Base-by-base conservation (phyloP, 805 yeast species). In the Yarrowia sp. region DNA sequence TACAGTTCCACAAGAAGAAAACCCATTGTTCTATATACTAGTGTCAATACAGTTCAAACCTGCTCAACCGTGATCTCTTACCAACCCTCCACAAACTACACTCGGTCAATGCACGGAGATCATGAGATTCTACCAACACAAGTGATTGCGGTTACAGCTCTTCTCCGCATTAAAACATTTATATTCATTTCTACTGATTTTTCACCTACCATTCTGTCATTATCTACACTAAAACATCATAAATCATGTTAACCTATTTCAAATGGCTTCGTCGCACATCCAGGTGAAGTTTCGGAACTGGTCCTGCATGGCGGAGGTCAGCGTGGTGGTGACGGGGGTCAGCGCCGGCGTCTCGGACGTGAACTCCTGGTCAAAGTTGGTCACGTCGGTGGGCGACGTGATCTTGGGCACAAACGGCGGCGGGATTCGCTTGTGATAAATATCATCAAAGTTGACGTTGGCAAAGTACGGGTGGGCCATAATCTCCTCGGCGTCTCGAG, bases 251-350 rank as follows among this genome's bases (percentile, higher is more conserved):
- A 65, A 53, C 36, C 40, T 35, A 50, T 52, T 50, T 46, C 59
- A 67, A 22, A 71, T 61, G n/a, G 72, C 69, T 14, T 77, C 80
- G 10, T 76, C 78, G 42, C 72, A 70, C 65, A 77, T 71, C 78
- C 92, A 94, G 1, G 98, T 92, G 80, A 95, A 95, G 3, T 99
- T 99, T 74, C 98, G 87, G 85, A 95, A 95, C 81, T 92, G 96
- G 75, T 95, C 98, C 82, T 95, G 99, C 87, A 90, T 89, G 36
- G 88, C 86, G 1, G 95, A 86, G 14, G 95, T 89, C 75, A 95
- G 82, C 8, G 90, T 88, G 40, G 97, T 89, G 70, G 92, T 94
- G 61, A 95, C 93, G 1, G 99, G 99, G 0, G 99, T 95, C 78
- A 94, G 83, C 64, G 97, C 89, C 43, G 98, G 97, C 43, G 95